Percentiles rank a stretch among this genome's conserved stretches.
phyloP scores from a whole-genome alignment of 352 stramenopile genomes.

The Pythium volutum region DNA sequence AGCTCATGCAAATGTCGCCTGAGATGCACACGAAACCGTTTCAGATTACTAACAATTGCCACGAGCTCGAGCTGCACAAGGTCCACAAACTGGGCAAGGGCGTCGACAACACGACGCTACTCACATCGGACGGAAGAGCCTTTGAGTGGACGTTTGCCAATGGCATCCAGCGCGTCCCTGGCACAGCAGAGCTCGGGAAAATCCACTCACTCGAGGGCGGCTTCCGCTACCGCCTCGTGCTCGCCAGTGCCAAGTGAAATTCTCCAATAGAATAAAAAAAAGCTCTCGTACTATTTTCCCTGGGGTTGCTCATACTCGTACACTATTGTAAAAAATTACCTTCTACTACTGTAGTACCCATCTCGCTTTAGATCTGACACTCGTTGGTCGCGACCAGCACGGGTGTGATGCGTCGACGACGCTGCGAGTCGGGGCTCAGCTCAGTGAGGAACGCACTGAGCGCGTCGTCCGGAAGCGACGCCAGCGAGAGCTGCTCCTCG shows the following conservation, averaged over 20 bases:
- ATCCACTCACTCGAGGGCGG: conserved; percentile 67
- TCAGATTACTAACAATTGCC: conserved; percentile 51
- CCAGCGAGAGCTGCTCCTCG: conserved; percentile 13
- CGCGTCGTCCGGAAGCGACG: conserved; percentile 19
- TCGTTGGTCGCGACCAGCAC: conserved; percentile 22
- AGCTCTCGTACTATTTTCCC: too few species aligned
- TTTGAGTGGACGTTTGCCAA: conserved; percentile 75
- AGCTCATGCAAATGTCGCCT: conserved; percentile 56
- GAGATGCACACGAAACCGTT: conserved; percentile 71
- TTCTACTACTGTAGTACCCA: not conserved
- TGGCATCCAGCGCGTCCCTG: conserved; percentile 48
- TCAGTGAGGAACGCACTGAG: conserved; percentile 22
- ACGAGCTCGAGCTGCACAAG: conserved; percentile 37
- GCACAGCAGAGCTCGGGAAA: conserved; percentile 30
- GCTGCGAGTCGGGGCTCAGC: conserved; percentile 21
- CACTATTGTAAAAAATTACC: too few species aligned
- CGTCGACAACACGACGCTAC: conserved; percentile 69
- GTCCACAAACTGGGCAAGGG: conserved; percentile 72
- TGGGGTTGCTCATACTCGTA: too few species aligned
- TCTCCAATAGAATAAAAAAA: not conserved
- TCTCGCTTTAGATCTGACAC: conserved; percentile 16
- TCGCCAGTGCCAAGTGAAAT: conserved; percentile 25
- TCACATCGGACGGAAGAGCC: conserved; percentile 60
- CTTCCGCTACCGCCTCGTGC: conserved; percentile 66
- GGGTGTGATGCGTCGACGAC: conserved; percentile 23